Conservation (phyloP, 371 early-diverging fungal genomes). For the Basidiobolus meristosporus region DNA sequence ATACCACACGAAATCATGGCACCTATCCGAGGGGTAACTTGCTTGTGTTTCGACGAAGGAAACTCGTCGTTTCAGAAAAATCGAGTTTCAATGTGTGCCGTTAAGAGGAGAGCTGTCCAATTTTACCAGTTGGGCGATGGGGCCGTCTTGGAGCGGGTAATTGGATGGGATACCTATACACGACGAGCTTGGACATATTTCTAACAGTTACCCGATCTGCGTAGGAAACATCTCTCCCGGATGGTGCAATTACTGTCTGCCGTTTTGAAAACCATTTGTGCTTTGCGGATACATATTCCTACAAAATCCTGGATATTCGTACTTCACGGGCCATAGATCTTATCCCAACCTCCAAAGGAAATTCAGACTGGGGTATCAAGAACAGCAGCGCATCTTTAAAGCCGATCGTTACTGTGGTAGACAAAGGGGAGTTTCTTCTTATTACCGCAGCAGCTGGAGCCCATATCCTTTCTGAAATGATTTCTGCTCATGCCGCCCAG, state of each 20-base stretch:
- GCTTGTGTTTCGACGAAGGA: not conserved
- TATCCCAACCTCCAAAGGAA: constrained; percentile 29
- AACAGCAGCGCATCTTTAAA: constrained; percentile 21
- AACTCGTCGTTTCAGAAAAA: not conserved
- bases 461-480: constrained; percentile 15
- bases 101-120: constrained; percentile 35
- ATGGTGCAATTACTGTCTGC: constrained; percentile 32
- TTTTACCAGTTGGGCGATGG: constrained; percentile 18
- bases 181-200: not conserved
- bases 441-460: constrained; percentile 28
- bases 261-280: constrained; percentile 30
- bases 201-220: not conserved
- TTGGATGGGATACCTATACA: not conserved
- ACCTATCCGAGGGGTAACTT: not conserved
- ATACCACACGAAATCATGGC: not conserved
- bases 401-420: constrained; percentile 39
- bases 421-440: constrained; percentile 47
- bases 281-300: constrained; percentile 37
- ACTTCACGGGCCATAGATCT: constrained; percentile 23
- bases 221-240: constrained; percentile 41
- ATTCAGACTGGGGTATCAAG: constrained; percentile 9
- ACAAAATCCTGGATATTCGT: constrained; percentile 36
- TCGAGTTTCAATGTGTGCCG: constrained; percentile 17
- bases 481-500: not conserved
- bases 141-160: constrained; percentile 11